Base-by-base conservation (phyloP, 2,329 filamentous ascomycete species). In the Cytospora schulzeri region DNA sequence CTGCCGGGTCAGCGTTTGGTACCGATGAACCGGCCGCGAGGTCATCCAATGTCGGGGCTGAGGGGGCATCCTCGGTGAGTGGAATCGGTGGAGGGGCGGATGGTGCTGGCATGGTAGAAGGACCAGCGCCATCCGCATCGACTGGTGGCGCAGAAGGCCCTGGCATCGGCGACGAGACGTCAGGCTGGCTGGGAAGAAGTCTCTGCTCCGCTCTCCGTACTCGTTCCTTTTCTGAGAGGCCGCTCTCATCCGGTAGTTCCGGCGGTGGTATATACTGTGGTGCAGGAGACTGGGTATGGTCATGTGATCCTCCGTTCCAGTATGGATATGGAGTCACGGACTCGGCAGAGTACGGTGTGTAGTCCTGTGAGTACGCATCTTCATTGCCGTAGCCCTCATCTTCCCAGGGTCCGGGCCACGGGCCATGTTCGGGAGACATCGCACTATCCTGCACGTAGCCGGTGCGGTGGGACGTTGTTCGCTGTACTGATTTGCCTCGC, bases 211-310 rank as follows among this genome's bases (percentile, higher is more conserved):
- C 92, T 65, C 86, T 86, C 55, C 89, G 86, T 65, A 95, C 78
- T 57, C 89, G 88, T 66, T 96, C 89, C 76, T 97, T 97, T 68
- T 98, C 95, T 15, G 89, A 87, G 35, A 93, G 78, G 5, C 79
- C 82, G 66, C 85, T 84, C 62, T 92, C 87, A 15, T 83, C 78
- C 14, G 81, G 78, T 22, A 88, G 70, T 33, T 84, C 79, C n/a
- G 89, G 88, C 5, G 85, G 85, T 33, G 88, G 85, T 19, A 88
- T 73, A 69, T 85, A 83, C 31, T 72, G 65, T 1, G 75, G 75
- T 62, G 82, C 75, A 58, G 85, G 77, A 68, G 80, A 71, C 57
- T 76, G 76, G 63, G 24, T 29, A 3, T 72, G 67, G 31, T 72
- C 73, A 62, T 69, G 71, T 31, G 67, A 69, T 64, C 71, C 73